These are phyloP conservation scores for Leccinum subfulvum DNA, from an alignment of 1,284 basidiomycete genomes.

Conservation along the genomic window DNA sequence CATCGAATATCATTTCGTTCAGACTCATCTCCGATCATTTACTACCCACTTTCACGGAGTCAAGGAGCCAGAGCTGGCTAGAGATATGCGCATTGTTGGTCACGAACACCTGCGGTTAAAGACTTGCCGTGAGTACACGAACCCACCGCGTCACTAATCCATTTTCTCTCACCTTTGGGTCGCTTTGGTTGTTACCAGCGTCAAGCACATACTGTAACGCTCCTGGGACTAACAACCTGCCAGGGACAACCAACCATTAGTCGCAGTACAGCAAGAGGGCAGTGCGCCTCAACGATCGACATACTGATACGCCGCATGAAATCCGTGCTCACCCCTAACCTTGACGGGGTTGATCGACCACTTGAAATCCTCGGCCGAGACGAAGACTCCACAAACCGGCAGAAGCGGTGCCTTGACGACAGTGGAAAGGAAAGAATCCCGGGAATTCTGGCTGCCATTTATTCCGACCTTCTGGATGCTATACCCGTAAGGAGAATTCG, in stretches of 20 bases:
- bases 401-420: neutral
- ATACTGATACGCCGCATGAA: neutral
- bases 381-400: neutral
- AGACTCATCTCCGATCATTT: neutral
- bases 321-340: neutral
- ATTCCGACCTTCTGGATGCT: neutral
- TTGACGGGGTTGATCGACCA: constrained; percentile 9
- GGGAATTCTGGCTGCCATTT: neutral
- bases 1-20: neutral
- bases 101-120: neutral
- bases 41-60: neutral
- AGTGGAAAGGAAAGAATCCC: neutral
- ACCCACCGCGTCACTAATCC: neutral
- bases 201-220: constrained; percentile 4
- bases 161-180: constrained; percentile 1
- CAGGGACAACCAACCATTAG: neutral
- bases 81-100: constrained; percentile 5
- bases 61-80: constrained; percentile 3
- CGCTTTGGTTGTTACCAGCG: neutral
- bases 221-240: neutral
- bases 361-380: neutral
- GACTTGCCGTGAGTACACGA: neutral
- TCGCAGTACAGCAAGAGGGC: neutral
- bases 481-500: constrained; percentile 6
- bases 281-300: neutral